A percentile compares a stretch with the other conserved stretches of the same genome.
phyloP scores from a whole-genome alignment of 2,329 filamentous ascomycete genomes.

The Arthroderma uncinatum region DNA sequence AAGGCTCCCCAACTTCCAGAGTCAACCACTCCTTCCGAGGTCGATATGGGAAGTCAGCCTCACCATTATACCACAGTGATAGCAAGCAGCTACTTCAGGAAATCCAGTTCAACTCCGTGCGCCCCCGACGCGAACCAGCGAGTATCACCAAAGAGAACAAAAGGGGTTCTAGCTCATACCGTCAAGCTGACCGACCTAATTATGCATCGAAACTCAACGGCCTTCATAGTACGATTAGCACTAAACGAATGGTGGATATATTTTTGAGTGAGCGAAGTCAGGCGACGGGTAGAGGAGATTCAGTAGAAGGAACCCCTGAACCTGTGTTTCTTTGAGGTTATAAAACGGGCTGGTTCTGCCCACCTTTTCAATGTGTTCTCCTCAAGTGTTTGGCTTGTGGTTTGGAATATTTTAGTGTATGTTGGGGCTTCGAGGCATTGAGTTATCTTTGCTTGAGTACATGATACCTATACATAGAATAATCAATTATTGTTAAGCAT shows the following conservation, averaged over 20 bases:
- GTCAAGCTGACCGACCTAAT: not conserved
- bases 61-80: constrained; percentile 4
- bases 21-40: constrained; percentile 5
- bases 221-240: constrained; percentile 15
- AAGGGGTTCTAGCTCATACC: not conserved
- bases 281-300: constrained; percentile 7
- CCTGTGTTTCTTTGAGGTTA: constrained; percentile 14
- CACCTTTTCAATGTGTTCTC: not conserved
- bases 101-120: constrained; percentile 9
- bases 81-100: constrained; percentile 7
- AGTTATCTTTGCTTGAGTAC: not conserved
- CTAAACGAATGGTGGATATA: constrained; percentile 18
- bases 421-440: not conserved
- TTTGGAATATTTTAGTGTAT: not conserved
- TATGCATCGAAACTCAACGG: constrained; percentile 10
- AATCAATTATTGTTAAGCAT: not conserved
- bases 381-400: not conserved
- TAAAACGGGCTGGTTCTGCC: not conserved
- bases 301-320: constrained; percentile 12
- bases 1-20: not conserved
- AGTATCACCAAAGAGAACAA: constrained; percentile 15
- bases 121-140: constrained; percentile 7
- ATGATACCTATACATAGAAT: not conserved
- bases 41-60: constrained; percentile 5
- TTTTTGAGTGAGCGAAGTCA: constrained; percentile 16